These are phyloP conservation scores for Fusarium cicatricum DNA, from an alignment of 2,329 filamentous ascomycete genomes.

Conservation along the genomic window DNA sequence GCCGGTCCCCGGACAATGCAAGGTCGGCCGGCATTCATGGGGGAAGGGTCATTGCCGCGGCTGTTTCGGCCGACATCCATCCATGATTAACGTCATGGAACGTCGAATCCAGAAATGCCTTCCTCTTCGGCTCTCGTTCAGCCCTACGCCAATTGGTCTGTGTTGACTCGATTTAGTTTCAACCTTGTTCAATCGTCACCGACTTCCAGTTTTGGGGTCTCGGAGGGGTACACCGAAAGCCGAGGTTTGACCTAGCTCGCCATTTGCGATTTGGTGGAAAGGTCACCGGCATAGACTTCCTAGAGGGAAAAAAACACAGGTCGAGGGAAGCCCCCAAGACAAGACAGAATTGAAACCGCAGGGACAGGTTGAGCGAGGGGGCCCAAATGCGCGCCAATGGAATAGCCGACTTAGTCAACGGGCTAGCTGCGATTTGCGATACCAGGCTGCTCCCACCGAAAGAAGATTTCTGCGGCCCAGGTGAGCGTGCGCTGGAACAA, in stretches of 20 bases:
- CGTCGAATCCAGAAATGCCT: slow-evolving; percentile 21
- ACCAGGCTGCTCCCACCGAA: slow-evolving; percentile 30
- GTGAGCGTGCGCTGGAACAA: slow-evolving; percentile 12
- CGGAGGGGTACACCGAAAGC: slow-evolving; percentile 38
- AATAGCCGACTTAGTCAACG: slow-evolving; percentile 33
- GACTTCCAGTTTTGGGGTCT: slow-evolving; percentile 14
- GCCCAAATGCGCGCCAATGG: slow-evolving; percentile 42
- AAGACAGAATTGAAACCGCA: slow-evolving; percentile 5
- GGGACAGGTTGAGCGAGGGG: slow-evolving; percentile 23
- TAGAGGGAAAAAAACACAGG: slow-evolving; percentile 6
- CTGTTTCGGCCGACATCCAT: slow-evolving; percentile 6
- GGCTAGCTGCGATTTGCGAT: slow-evolving; percentile 31
- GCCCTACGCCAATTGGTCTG: slow-evolving; percentile 33
- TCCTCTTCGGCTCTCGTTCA: slow-evolving; percentile 32
- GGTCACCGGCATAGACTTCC: slow-evolving; percentile 24
- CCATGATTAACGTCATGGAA: slow-evolving; percentile 1
- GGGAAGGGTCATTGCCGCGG: slow-evolving; percentile 19
- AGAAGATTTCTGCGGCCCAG: slow-evolving; percentile 10
- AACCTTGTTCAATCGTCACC: slow-evolving; percentile 24
- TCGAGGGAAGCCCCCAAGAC: slow-evolving; percentile 3
- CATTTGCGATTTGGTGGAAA: slow-evolving; percentile 18
- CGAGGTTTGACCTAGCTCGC: slow-evolving; percentile 39
- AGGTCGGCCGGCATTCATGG: slow-evolving; percentile 18
- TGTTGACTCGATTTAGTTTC: slow-evolving; percentile 10
- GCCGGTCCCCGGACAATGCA: slow-evolving; percentile 14